Base-by-base conservation (phyloP, 176 grass and related monocot genomes). In the Lolium rigidum region DNA sequence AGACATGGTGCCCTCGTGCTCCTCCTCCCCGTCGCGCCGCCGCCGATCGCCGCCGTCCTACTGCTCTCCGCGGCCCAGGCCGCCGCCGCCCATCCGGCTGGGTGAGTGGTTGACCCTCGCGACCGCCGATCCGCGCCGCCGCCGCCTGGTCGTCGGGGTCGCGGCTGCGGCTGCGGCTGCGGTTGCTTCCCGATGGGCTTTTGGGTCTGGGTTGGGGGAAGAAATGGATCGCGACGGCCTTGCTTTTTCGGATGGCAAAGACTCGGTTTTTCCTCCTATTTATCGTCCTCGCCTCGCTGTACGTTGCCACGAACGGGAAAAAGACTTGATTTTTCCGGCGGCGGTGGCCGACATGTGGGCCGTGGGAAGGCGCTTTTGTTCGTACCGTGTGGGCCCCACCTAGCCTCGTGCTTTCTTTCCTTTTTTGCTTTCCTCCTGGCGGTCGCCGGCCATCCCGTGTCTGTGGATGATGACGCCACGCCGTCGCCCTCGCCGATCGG, bases 1-100 rank as follows among this genome's bases (percentile, higher is more conserved):
- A 95, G 91, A 95, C 95, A 98, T 98, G 95, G 80, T 92, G 92
- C 80, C 18, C 26, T 28, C 26, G 26, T 28, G 26, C 69, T 49
- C 76, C 69, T 61, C 83, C 92, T 70, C 37, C 66, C 38, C 47
- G 60, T 77, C 80, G 43, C 15, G 70, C 47, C 26, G 59, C 89
- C 56, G 73, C 80, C 76, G 48, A 15, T 69, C 83, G 80, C 78
- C 88, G 82, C 82, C 75, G 82, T 86, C 85, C 87, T 88, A 87
- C 5, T 79, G 50, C 56, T n/a, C 37, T 2, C 50, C 59, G 86
- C 79, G 55, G 24, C 15, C 83, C 78, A 44, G 61, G 61, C 21
- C 83, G 84, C 66, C 83, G 84, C 66, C 74, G 74, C n/a, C 76
- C 83, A 95, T 93, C 43, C 18, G 67, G 22, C 37, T 35, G 31